Conservation (phyloP, 202 grass and related monocot genomes). For the Zoysia matrella region DNA sequence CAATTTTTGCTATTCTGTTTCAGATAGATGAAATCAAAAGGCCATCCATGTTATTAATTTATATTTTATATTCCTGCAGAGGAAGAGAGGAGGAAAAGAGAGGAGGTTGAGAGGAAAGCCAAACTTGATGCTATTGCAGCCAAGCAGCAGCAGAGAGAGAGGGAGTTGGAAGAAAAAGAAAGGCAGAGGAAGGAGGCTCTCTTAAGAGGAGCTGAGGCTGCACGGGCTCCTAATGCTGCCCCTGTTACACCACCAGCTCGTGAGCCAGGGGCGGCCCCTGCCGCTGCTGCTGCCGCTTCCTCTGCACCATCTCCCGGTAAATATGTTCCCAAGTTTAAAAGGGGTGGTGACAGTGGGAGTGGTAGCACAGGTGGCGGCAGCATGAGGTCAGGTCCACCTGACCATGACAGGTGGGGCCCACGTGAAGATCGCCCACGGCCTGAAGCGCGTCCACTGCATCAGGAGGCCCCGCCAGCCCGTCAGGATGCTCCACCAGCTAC, state of each 20-base stretch:
- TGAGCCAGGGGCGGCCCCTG: slow-evolving; percentile 43
- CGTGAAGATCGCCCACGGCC: slow-evolving; percentile 47
- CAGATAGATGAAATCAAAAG: no score
- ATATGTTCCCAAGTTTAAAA: slow-evolving; percentile 31
- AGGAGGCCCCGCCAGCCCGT: slow-evolving; percentile 25
- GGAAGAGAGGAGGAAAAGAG: slow-evolving; percentile 85
- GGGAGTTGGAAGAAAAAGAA: slow-evolving; percentile 81
- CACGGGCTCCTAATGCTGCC: slow-evolving; percentile 23
- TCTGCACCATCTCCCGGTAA: slow-evolving; percentile 47
- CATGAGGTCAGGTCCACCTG: slow-evolving; percentile 38
- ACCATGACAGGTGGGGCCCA: slow-evolving; percentile 60
- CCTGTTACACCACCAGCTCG: slow-evolving; percentile 39
- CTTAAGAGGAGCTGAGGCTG: slow-evolving; percentile 18
- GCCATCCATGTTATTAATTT: neutral
- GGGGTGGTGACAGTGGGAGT: slow-evolving; percentile 12
- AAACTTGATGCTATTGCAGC: slow-evolving; percentile 90
- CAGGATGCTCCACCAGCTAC: slow-evolving; percentile 33
- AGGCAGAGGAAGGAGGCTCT: slow-evolving; percentile 57
- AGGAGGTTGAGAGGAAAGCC: slow-evolving; percentile 78
- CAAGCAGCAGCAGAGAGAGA: slow-evolving; percentile 74
- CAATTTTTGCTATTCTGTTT: no score
- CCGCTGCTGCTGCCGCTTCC: neutral
- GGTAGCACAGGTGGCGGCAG: slow-evolving; percentile 3
- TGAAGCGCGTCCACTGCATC: slow-evolving; percentile 22
- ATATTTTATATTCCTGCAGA: slow-evolving; percentile 46